phyloP scores from a whole-genome alignment of 2,329 filamentous ascomycete species.

The Anthostomella pinea region DNA sequence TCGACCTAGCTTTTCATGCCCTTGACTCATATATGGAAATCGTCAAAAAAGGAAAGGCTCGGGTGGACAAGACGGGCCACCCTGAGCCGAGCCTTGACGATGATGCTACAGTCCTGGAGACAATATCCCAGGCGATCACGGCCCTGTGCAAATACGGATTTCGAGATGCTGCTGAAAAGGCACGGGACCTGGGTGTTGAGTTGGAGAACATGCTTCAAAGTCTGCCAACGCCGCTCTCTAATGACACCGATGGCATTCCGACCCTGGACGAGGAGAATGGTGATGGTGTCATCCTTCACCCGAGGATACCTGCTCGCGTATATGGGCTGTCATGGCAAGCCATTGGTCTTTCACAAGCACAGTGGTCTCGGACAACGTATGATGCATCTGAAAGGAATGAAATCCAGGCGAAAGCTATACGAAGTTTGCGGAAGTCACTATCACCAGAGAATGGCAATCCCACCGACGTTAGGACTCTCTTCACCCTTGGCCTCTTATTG shows the following conservation, averaged over 20 bases:
- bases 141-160: constrained; percentile 81
- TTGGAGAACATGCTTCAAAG: constrained; percentile 75
- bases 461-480: constrained; percentile 72
- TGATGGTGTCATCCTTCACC: constrained; percentile 34
- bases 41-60: constrained; percentile 77
- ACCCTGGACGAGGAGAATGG: constrained; percentile 33
- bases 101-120: constrained; percentile 72
- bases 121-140: constrained; percentile 75
- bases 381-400: constrained; percentile 68
- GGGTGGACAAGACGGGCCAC: constrained; percentile 75
- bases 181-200: constrained; percentile 64
- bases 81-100: constrained; percentile 71
- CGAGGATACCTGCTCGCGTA: constrained; percentile 54
- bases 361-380: constrained; percentile 81
- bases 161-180: constrained; percentile 72
- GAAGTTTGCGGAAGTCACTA: constrained; percentile 70
- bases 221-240: constrained; percentile 36
- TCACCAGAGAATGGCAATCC: constrained; percentile 63
- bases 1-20: constrained; percentile 85
- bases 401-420: constrained; percentile 74
- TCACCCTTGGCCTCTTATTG: constrained; percentile 78
- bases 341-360: constrained; percentile 79
- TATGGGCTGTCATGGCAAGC: constrained; percentile 76
- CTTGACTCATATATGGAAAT: constrained; percentile 92
- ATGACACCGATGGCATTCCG: constrained; percentile 25